Evolutionary conservation across 345 rosid species (phyloP).

Genomic region (Viola odorata): DNA sequence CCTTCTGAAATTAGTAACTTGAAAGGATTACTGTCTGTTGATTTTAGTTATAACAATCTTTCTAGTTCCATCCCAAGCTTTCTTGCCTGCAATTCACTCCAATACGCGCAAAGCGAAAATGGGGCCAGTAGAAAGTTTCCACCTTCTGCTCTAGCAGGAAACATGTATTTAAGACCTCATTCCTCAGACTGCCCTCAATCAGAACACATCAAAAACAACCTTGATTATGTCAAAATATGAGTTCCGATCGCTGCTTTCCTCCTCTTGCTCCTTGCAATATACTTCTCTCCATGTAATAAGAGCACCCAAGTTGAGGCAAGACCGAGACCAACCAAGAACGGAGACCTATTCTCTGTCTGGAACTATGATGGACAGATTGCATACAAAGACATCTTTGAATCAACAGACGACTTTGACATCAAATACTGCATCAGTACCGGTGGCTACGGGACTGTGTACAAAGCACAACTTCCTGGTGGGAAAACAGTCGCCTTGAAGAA

Average conservation of each 20-base stretch:
- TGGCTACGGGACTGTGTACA: conserved; percentile 12
- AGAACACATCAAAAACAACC: background rate
- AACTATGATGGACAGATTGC: background rate
- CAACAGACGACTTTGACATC: conserved; percentile 7
- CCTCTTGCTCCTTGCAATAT: background rate
- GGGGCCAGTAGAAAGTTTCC: background rate
- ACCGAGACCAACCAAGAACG: background rate
- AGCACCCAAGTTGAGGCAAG: background rate
- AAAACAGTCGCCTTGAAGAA: conserved; percentile 16
- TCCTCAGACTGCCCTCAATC: too few species aligned
- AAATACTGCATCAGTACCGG: conserved; percentile 11
- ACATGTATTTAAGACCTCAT: background rate
- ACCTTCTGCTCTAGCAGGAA: background rate
- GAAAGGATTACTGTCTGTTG: too few species aligned
- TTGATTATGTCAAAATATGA: background rate
- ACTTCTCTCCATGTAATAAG: background rate
- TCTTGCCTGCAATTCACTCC: background rate
- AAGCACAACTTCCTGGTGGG: conserved; percentile 3
- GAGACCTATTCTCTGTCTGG: background rate
- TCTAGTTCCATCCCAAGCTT: background rate
- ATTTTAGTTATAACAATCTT: background rate
- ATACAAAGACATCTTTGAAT: conserved; percentile 4
- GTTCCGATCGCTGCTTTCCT: background rate
- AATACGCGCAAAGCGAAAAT: background rate
- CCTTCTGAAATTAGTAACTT: background rate